These are phyloP conservation scores for Jatropha multifida DNA, from an alignment of 441 rosid species.

Conservation along the genomic window DNA sequence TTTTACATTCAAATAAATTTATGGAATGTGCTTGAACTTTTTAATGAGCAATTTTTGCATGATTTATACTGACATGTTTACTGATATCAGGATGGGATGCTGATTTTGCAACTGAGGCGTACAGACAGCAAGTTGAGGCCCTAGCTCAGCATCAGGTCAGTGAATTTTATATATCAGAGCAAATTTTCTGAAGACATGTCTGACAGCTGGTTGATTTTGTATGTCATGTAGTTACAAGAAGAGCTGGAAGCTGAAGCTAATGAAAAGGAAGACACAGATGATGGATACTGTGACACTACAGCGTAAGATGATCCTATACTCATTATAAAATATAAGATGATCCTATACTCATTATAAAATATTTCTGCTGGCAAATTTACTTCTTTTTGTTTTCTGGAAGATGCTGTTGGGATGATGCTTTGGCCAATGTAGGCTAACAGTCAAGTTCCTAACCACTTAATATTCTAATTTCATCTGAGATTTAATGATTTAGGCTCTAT, in stretches of 20 bases:
- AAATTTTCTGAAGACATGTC: conserved; percentile 10
- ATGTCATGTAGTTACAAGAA: conserved; percentile 75
- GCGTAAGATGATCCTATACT: conserved; percentile 60
- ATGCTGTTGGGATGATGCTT: neutral
- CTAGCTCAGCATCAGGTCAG: conserved; percentile 95
- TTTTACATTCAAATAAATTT: neutral
- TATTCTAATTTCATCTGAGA: neutral
- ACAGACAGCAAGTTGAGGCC: conserved; percentile 94
- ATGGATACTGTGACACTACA: conserved; percentile 42
- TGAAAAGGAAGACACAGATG: conserved; percentile 70
- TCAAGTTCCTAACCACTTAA: neutral
- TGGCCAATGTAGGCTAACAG: neutral
- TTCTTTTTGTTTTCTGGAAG: neutral
- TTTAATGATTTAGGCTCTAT: neutral
- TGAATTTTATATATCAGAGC: conserved; percentile 7
- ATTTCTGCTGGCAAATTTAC: conserved; percentile 3
- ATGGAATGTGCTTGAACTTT: neutral
- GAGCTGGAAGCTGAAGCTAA: conserved; percentile 94
- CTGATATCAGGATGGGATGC: conserved; percentile 88
- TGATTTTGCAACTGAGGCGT: conserved; percentile 99
- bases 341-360: conserved; percentile 28
- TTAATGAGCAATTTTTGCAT: neutral
- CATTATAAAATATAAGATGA: conserved; percentile 40
- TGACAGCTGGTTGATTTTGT: conserved; percentile 28
- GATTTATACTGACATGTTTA: neutral